Evolutionary conservation across 306 rosid species (phyloP).

Genomic region (Dalbergia cochinchinensis): DNA sequence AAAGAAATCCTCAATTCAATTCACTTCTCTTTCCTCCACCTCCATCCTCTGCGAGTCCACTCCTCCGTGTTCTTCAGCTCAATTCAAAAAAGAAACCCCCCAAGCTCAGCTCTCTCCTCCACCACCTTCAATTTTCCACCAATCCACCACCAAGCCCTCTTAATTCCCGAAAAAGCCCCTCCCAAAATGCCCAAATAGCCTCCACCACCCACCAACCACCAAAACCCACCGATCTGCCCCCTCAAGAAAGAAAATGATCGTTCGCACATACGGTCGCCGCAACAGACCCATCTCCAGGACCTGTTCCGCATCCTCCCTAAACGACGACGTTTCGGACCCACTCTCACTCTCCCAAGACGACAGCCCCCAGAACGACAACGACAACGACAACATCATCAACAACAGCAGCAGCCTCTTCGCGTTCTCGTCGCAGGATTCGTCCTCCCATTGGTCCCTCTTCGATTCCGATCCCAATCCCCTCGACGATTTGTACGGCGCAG

Average conservation of each 20-base stretch:
- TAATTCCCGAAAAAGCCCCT: constrained; percentile 51
- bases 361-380: constrained; percentile 41
- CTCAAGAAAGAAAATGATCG: constrained; percentile 64
- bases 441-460: constrained; percentile 78
- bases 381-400: neutral
- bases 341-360: constrained; percentile 71
- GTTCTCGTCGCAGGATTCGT: constrained; percentile 86
- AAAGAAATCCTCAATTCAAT: neutral
- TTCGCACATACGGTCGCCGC: constrained; percentile 95
- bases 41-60: constrained; percentile 27
- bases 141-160: neutral
- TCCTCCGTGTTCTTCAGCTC: constrained; percentile 29
- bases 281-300: constrained; percentile 66
- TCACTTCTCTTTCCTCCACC: neutral
- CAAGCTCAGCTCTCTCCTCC: neutral
- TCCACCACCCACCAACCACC: constrained; percentile 30
- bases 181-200: constrained; percentile 47
- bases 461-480: constrained; percentile 71
- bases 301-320: constrained; percentile 60
- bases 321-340: constrained; percentile 78
- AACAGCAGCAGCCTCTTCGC: constrained; percentile 40
- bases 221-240: constrained; percentile 28
- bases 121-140: constrained; percentile 4
- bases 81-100: neutral
- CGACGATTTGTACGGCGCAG: constrained; percentile 53